A percentile compares a stretch with the other conserved stretches of the same genome.
phyloP scores from a whole-genome alignment of 495 filamentous ascomycete species.

The Bombardia bombarda region DNA sequence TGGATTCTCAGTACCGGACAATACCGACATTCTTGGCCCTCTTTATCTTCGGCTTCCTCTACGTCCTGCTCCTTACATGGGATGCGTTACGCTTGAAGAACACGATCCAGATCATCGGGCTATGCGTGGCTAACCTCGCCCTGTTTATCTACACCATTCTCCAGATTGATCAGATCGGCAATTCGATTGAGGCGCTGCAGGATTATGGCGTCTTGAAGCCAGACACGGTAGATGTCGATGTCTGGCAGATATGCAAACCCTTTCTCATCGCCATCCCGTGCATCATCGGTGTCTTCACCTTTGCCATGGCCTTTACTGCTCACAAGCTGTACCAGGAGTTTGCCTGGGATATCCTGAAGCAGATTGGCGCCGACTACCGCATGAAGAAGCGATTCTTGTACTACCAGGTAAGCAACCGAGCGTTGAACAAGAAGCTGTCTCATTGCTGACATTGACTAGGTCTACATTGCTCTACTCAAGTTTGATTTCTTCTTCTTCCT shows the following conservation, averaged over 20 bases:
- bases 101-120: constrained; percentile 95
- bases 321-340: constrained; percentile 98
- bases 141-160: constrained; percentile 88
- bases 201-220: constrained; percentile 17
- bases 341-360: constrained; percentile 98
- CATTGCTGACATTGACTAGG: constrained; percentile 41
- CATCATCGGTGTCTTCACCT: constrained; percentile 67
- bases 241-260: constrained; percentile 63
- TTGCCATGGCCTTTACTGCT: constrained; percentile 65
- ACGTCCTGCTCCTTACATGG: constrained; percentile 80
- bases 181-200: constrained; percentile 51
- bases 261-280: constrained; percentile 80
- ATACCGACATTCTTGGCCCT: constrained; percentile 87
- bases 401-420: constrained; percentile 94
- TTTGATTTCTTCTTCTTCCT: constrained; percentile 99
- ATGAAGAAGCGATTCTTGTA: constrained; percentile 95
- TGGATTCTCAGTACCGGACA: constrained; percentile 50
- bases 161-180: constrained; percentile 79
- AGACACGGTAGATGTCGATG: constrained; percentile 29
- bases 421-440: no score
- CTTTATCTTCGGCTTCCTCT: constrained; percentile 96
- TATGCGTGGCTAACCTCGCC: constrained; percentile 85
- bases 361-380: constrained; percentile 92
- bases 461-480: constrained; percentile 95
- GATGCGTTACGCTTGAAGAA: constrained; percentile 93